Evolutionary conservation across 2,329 filamentous ascomycete genomes (phyloP).

Genomic region (Aspergillus floridensis): DNA sequence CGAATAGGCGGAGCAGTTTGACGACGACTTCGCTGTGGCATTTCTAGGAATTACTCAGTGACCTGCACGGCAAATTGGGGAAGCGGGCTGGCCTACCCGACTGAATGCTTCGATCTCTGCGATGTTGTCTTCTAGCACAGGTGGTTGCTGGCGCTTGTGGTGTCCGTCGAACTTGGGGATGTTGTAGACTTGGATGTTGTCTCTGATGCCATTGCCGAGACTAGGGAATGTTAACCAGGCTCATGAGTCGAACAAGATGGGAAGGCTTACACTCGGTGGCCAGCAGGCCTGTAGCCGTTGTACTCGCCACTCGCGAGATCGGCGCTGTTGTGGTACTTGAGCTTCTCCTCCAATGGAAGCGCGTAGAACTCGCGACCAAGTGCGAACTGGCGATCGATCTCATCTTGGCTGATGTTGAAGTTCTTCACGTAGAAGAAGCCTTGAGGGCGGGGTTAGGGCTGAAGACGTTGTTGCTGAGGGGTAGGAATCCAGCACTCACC

Average conservation of each 20-base stretch:
- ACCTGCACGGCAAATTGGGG: no score
- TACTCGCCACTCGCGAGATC: constrained; percentile 55
- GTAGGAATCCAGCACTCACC: constrained; percentile 23
- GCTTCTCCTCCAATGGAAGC: constrained; percentile 58
- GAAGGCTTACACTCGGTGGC: constrained; percentile 35
- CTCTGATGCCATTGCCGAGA: constrained; percentile 44
- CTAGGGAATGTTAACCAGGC: constrained; percentile 12
- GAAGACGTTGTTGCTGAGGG: constrained; percentile 1
- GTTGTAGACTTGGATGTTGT: constrained; percentile 61
- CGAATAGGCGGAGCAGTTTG: constrained; percentile 57
- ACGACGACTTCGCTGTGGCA: constrained; percentile 34
- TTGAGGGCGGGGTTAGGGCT: constrained; percentile 5
- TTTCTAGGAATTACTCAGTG: constrained; percentile 17
- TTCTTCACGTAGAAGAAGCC: constrained; percentile 65
- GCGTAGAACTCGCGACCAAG: constrained; percentile 59
- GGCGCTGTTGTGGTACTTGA: constrained; percentile 50
- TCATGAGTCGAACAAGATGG: constrained; percentile 4
- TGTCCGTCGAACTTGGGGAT: constrained; percentile 57
- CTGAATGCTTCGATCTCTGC: constrained; percentile 57
- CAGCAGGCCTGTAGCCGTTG: constrained; percentile 55
- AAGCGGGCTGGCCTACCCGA: no score
- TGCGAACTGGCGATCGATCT: constrained; percentile 61
- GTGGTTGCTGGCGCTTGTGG: constrained; percentile 48
- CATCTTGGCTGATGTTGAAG: constrained; percentile 59
- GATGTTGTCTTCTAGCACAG: constrained; percentile 50